Percentiles rank a stretch among this genome's conserved stretches.
These are phyloP conservation scores for Viola odorata DNA, from an alignment of 345 rosid species.

Conservation along the genomic window DNA sequence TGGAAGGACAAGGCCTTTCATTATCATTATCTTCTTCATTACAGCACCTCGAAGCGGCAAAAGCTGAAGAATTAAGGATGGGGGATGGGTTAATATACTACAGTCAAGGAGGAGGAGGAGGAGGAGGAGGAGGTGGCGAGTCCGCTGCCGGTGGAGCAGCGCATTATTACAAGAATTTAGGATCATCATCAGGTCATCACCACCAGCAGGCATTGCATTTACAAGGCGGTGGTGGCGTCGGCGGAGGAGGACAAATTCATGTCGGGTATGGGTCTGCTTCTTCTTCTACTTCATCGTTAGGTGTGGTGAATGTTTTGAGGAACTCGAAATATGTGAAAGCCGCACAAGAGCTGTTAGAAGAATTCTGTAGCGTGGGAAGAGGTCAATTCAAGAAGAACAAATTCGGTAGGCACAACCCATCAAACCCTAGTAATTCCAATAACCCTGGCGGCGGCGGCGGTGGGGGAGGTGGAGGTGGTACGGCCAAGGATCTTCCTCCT, in stretches of 20 bases:
- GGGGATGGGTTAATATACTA: constrained; percentile 49
- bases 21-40: constrained; percentile 72
- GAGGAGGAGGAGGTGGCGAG: constrained; percentile 10
- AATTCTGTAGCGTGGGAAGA: constrained; percentile 90
- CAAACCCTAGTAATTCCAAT: constrained; percentile 55
- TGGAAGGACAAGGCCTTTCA: constrained; percentile 84
- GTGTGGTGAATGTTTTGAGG: constrained; percentile 58
- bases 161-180: constrained; percentile 42
- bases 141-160: constrained; percentile 35
- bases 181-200: constrained; percentile 7
- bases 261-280: constrained; percentile 36
- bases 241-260: constrained; percentile 36
- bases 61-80: constrained; percentile 71
- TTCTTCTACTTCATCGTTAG: constrained; percentile 32
- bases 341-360: constrained; percentile 84
- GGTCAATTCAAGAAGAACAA: constrained; percentile 68
- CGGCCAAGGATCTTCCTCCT: constrained; percentile 52
- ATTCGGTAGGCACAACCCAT: constrained; percentile 27
- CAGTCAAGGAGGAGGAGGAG: constrained; percentile 31
- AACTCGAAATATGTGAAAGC: constrained; percentile 69
- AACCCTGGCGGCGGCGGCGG: constrained; percentile 30
- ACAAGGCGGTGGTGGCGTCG: constrained; percentile 28
- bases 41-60: constrained; percentile 75
- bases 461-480: constrained; percentile 39
- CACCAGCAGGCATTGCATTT: constrained; percentile 36